Evolutionary conservation across 2,329 filamentous ascomycete genomes (phyloP), one percentile per base, ranked within the genome.

Genomic region (Alternaria atra): DNA sequence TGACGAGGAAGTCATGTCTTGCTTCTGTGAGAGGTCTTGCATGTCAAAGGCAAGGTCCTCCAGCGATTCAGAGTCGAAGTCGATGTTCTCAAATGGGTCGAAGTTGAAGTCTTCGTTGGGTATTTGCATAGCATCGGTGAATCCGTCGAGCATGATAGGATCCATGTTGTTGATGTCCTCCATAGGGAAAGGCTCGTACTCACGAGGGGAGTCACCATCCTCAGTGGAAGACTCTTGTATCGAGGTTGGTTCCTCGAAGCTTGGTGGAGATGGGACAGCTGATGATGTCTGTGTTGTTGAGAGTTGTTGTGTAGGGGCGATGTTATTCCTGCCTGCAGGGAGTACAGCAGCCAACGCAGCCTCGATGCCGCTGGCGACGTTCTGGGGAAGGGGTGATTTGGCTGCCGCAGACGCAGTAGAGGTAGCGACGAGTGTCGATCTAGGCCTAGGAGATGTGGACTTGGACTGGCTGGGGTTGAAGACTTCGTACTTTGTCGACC

Each of bases 401-500:
- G 44, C 59, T 3, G 53, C 50, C 35, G 57, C 58, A 23, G 62
- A 44, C 1, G 52, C 35, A 30, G 65, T 64, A 17, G 60, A 50
- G 9, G 58, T 60, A 50, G 51, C 48, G 20, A 56, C 55, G 58
- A 59, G 44, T 30, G 63, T 58, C 12, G 61, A 48, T 25, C 53
- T 55, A 47, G 63, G 40, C 46, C 68, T 71, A 10, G 68, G 60
- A 29, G 66, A 64, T 6, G 66, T 52, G 13, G 63, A 66, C 52
- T 68, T 70, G 48, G 74, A 71, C 42, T 70, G 66, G 25, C 68
- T 66, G 12, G 79, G 75, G 37, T 77, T 76, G 53, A 79, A 77
- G n/a, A 82, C 76, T 66, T 84, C 81, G 68, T 84, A 82, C 64
- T 84, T 84, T 47, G 79, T 81, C 9, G 80, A 82, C 82, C 82